A percentile compares a stretch with the other conserved stretches of the same genome.
These are phyloP conservation scores for Ilyonectria robusta DNA, from an alignment of 2,329 filamentous ascomycete species.

Conservation along the genomic window DNA sequence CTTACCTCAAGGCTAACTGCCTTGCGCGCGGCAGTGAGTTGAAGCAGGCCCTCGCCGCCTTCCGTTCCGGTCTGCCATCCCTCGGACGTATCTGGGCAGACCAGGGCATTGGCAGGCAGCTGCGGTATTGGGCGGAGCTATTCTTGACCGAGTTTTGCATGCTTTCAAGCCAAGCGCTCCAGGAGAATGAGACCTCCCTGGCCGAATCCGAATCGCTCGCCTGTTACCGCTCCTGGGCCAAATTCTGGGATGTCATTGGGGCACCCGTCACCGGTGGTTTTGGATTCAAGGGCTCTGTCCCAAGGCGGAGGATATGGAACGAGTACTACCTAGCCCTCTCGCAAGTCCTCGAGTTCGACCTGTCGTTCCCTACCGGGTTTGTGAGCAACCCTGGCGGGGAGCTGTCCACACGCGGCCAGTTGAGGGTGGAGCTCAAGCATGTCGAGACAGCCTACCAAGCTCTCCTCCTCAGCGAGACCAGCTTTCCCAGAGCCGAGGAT, in stretches of 20 bases:
- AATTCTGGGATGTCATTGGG: constrained; percentile 73
- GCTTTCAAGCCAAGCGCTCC: constrained; percentile 73
- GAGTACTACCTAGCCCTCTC: constrained; percentile 88
- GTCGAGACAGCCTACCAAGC: constrained; percentile 86
- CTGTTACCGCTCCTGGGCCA: constrained; percentile 77
- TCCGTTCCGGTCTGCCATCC: constrained; percentile 75
- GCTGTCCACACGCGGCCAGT: constrained; percentile 71
- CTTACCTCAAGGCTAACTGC: constrained; percentile 81
- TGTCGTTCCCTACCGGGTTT: constrained; percentile 71
- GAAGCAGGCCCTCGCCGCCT: constrained; percentile 75
- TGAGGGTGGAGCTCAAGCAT: constrained; percentile 83
- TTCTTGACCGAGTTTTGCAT: constrained; percentile 83
- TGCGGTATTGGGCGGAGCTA: constrained; percentile 84
- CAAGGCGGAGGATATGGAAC: constrained; percentile 82
- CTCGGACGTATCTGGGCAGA: constrained; percentile 68
- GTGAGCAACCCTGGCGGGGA: constrained; percentile 59
- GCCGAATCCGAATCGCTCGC: constrained; percentile 68
- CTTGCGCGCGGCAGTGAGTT: constrained; percentile 64
- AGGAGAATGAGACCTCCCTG: constrained; percentile 64
- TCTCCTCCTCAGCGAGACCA: constrained; percentile 81
- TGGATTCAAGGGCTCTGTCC: constrained; percentile 71
- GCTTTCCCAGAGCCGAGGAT: constrained; percentile 88
- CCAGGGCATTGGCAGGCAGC: constrained; percentile 72
- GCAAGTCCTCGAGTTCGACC: constrained; percentile 76
- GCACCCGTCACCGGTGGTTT: constrained; percentile 66